Percentiles rank a stretch among this genome's conserved stretches.
Conservation (phyloP, 2,329 filamentous ascomycete species). For the Nothophoma quercina region DNA sequence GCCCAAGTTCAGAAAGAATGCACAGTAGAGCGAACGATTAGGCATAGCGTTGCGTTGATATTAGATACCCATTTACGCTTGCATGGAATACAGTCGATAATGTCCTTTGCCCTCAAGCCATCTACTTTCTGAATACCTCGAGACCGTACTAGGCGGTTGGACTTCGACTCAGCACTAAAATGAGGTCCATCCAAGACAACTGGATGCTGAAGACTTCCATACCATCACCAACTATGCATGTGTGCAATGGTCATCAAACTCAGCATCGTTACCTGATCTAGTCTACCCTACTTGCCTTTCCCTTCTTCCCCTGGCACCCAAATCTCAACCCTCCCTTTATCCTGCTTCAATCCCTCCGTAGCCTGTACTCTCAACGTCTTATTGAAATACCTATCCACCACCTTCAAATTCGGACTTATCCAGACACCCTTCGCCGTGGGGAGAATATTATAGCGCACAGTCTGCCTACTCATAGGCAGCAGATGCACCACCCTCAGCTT, state of each 20-base stretch:
- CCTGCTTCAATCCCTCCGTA: slow-evolving; percentile 70
- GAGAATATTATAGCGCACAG: slow-evolving; percentile 76
- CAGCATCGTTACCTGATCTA: background rate
- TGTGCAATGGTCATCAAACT: no score
- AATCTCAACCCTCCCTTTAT: slow-evolving; percentile 60
- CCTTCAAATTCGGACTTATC: slow-evolving; percentile 76
- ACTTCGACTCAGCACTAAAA: no score
- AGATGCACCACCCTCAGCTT: slow-evolving; percentile 83
- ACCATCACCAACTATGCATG: no score
- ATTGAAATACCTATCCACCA: slow-evolving; percentile 91
- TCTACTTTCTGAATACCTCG: no score
- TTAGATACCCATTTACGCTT: slow-evolving; percentile 11
- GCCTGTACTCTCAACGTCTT: slow-evolving; percentile 84
- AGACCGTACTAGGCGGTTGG: no score
- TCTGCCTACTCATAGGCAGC: slow-evolving; percentile 79
- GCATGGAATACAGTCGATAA: background rate
- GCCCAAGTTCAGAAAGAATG: slow-evolving; percentile 37
- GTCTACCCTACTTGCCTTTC: background rate
- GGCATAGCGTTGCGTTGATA: background rate
- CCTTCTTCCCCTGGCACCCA: slow-evolving; percentile 44
- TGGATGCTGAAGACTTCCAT: no score
- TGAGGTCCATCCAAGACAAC: no score
- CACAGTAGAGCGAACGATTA: slow-evolving; percentile 29
- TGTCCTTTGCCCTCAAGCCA: no score
- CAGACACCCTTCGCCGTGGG: slow-evolving; percentile 70